phyloP scores from a whole-genome alignment of 2,329 filamentous ascomycete genomes.

The Colletotrichum paranaense region DNA sequence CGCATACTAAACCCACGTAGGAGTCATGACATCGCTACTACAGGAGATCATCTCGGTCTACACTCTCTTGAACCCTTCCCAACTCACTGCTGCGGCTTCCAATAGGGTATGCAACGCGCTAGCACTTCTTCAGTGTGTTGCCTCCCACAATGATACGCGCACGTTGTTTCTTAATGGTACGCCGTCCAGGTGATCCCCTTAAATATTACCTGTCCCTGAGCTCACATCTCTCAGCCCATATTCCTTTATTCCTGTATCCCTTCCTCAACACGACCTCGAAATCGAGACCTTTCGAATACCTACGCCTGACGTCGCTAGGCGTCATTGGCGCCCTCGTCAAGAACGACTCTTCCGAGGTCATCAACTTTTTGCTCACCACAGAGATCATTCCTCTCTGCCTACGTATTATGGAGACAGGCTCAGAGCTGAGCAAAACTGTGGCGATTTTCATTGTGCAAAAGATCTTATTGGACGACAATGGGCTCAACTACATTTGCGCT shows the following conservation, averaged over 20 bases:
- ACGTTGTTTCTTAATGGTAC: conserved; percentile 92
- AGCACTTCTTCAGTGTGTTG: conserved; percentile 94
- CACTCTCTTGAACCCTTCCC: conserved; percentile 93
- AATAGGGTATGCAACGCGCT: conserved; percentile 98
- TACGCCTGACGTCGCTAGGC: conserved; percentile 93
- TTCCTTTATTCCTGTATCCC: conserved; percentile 96
- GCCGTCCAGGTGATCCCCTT: conserved; percentile 38
- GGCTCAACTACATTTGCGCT: conserved; percentile 97
- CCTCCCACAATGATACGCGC: conserved; percentile 95
- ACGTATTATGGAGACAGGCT: conserved; percentile 99
- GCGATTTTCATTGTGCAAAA: conserved; percentile 99
- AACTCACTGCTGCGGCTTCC: conserved; percentile 95
- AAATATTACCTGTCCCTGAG: conserved; percentile 7
- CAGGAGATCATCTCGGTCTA: conserved; percentile 99
- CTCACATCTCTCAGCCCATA: conserved; percentile 75
- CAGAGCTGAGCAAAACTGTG: conserved; percentile 97
- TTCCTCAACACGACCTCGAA: conserved; percentile 99
- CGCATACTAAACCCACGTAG: conserved; percentile 55
- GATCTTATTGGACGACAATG: conserved; percentile 95
- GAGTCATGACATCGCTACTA: conserved; percentile 96
- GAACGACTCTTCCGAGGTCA: conserved; percentile 98
- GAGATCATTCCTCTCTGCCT: conserved; percentile 98
- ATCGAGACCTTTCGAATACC: conserved; percentile 95
- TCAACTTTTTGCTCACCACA: conserved; percentile 97
- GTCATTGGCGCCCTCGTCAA: conserved; percentile 98